A percentile compares a stretch with the other conserved stretches of the same genome.
Evolutionary conservation across 371 early-diverging fungal genomes (phyloP).

Genomic region (Syncephalis plumigaleata): DNA sequence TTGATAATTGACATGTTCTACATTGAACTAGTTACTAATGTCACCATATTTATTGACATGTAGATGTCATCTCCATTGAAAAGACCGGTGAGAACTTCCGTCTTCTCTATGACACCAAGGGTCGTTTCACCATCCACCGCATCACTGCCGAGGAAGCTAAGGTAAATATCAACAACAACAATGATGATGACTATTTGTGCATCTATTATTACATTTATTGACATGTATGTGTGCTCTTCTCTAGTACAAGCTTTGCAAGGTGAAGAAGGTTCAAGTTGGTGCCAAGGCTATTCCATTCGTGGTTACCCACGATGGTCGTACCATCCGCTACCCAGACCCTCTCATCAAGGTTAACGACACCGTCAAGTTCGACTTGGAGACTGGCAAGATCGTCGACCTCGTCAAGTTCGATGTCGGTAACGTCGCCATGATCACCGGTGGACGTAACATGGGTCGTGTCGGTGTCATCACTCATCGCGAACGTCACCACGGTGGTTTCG

Average conservation of each 20-base stretch:
- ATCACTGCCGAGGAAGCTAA: conserved; percentile 97
- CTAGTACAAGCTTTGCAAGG: conserved; percentile 96
- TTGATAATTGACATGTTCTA: no score
- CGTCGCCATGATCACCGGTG: conserved; percentile 93
- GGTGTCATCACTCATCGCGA: conserved; percentile 97
- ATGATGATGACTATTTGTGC: no score
- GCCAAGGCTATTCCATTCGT: conserved; percentile 91
- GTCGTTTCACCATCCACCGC: conserved; percentile 98
- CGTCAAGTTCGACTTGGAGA: conserved; percentile 91
- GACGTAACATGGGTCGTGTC: conserved; percentile 98
- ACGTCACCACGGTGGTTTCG: conserved; percentile 95
- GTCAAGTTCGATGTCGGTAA: conserved; percentile 95
- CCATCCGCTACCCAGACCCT: conserved; percentile 99
- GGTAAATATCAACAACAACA: conserved; percentile 7
- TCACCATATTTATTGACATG: conserved; percentile 20
- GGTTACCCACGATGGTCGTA: conserved; percentile 99
- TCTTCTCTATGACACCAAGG: conserved; percentile 97
- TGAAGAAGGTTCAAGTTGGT: conserved; percentile 87
- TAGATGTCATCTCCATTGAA: conserved; percentile 92
- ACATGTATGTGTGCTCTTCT: not conserved
- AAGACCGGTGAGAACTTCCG: conserved; percentile 99
- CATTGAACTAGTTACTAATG: no score
- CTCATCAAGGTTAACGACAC: conserved; percentile 97
- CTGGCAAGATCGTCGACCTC: conserved; percentile 85
- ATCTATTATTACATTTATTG: not conserved